phyloP scores from a whole-genome alignment of 192 early-diverging fungal genomes.

The Gaertneriomyces semiglobifer region DNA sequence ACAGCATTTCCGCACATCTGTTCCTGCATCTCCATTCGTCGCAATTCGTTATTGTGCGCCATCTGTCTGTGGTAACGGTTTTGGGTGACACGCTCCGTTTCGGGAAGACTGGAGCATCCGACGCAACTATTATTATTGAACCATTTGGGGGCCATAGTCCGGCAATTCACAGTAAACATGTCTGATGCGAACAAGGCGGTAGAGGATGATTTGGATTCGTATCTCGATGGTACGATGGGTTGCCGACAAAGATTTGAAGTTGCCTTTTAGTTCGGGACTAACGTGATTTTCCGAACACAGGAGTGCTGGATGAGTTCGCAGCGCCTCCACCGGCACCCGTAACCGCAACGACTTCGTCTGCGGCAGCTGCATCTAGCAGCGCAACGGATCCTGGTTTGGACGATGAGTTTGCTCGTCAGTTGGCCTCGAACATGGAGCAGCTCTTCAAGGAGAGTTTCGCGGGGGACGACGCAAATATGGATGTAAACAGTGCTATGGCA shows the following conservation, averaged over 20 bases:
- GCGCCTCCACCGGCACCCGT: constrained; percentile 39
- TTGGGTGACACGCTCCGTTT: too few species aligned
- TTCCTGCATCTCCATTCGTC: too few species aligned
- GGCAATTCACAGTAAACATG: too few species aligned
- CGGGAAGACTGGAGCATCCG: too few species aligned
- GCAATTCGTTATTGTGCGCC: too few species aligned
- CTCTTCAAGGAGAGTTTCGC: constrained; percentile 12
- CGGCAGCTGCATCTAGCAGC: constrained; percentile 12
- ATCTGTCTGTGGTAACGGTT: too few species aligned
- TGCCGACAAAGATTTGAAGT: neutral
- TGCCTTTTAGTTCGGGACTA: neutral
- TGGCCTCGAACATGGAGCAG: constrained; percentile 26
- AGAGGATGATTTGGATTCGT: constrained; percentile 65
- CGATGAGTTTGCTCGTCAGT: constrained; percentile 34
- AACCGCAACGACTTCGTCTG: constrained; percentile 28
- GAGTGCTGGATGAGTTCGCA: constrained; percentile 74
- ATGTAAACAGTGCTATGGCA: constrained; percentile 16
- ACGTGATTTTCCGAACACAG: constrained; percentile 33
- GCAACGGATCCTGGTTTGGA: constrained; percentile 19
- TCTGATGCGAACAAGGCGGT: too few species aligned
- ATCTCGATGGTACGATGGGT: constrained; percentile 57
- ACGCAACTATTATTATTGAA: too few species aligned
- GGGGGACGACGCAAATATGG: constrained; percentile 10
- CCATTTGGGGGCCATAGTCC: too few species aligned
- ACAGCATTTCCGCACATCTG: too few species aligned